These are phyloP conservation scores for Ilyonectria mors-panacis DNA, from an alignment of 2,329 filamentous ascomycete genomes.

Conservation along the genomic window DNA sequence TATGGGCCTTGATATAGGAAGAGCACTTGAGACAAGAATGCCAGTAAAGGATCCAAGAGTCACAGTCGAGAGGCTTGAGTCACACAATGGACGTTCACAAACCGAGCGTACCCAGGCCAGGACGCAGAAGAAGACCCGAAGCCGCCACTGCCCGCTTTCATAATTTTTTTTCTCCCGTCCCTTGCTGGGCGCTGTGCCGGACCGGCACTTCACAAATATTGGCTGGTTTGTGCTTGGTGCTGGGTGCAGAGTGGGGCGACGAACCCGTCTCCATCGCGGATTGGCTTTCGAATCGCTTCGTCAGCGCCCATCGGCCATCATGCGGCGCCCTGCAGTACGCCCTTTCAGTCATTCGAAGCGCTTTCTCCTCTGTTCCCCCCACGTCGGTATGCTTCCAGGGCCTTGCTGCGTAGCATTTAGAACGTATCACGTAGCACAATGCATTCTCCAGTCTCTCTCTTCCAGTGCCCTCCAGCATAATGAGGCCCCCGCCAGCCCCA, in stretches of 20 bases:
- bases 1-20: neutral
- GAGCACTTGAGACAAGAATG: neutral
- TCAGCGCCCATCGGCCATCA: neutral
- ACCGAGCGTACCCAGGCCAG: neutral
- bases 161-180: neutral
- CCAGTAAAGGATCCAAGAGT: neutral
- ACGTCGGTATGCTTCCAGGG: too few relatives aligned
- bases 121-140: constrained; percentile 8
- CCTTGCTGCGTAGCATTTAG: too few relatives aligned
- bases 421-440: too few relatives aligned
- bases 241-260: neutral
- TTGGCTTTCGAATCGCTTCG: neutral
- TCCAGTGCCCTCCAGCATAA: too few relatives aligned
- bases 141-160: constrained; percentile 18
- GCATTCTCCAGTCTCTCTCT: too few relatives aligned
- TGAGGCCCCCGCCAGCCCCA: too few relatives aligned
- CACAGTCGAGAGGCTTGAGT: constrained; percentile 11
- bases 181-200: neutral
- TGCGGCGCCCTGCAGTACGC: neutral
- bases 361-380: neutral
- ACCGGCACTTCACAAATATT: constrained; percentile 6
- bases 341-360: neutral
- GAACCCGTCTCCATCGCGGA: neutral
- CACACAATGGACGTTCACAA: constrained; percentile 9
- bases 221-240: neutral